phyloP scores from a whole-genome alignment of 345 rosid genomes.

The Carallia brachiata region DNA sequence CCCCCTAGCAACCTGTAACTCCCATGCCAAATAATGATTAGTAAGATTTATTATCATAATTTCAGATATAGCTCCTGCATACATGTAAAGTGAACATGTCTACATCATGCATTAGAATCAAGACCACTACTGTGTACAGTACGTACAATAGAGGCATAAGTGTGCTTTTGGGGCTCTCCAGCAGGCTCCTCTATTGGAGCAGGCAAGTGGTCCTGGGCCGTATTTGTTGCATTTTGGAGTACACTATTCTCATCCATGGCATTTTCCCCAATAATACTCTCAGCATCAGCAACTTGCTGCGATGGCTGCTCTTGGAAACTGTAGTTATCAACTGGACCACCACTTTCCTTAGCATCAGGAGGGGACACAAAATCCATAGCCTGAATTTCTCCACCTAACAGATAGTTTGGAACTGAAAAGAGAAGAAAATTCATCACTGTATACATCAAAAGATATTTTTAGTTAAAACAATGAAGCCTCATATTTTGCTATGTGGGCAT shows the following conservation, averaged over 20 bases:
- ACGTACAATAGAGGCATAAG: conserved; percentile 75
- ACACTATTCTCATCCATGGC: conserved; percentile 37
- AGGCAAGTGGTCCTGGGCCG: conserved; percentile 37
- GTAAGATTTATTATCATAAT: background rate
- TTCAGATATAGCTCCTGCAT: conserved; percentile 2
- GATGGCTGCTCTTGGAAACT: conserved; percentile 39
- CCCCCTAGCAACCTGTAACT: conserved; percentile 59
- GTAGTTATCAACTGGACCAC: conserved; percentile 42
- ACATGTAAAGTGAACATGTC: background rate
- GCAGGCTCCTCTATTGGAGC: conserved; percentile 45
- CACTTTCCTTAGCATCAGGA: conserved; percentile 45
- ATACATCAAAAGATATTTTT: background rate
- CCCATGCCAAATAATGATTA: conserved; percentile 4
- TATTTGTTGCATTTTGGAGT: conserved; percentile 23
- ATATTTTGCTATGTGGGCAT: background rate
- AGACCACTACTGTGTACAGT: conserved; percentile 13
- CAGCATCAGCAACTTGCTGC: conserved; percentile 39
- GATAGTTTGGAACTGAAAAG: conserved; percentile 48
- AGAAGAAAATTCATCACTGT: background rate
- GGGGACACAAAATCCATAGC: conserved; percentile 38
- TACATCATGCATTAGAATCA: background rate
- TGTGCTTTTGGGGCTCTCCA: conserved; percentile 57
- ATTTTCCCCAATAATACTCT: conserved; percentile 33
- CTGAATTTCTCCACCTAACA: conserved; percentile 48
- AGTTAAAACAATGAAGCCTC: background rate